Evolutionary conservation across 2,329 filamentous ascomycete genomes (phyloP), one percentile per base, ranked within the genome.

Genomic region (Stenocarpella maydis): DNA sequence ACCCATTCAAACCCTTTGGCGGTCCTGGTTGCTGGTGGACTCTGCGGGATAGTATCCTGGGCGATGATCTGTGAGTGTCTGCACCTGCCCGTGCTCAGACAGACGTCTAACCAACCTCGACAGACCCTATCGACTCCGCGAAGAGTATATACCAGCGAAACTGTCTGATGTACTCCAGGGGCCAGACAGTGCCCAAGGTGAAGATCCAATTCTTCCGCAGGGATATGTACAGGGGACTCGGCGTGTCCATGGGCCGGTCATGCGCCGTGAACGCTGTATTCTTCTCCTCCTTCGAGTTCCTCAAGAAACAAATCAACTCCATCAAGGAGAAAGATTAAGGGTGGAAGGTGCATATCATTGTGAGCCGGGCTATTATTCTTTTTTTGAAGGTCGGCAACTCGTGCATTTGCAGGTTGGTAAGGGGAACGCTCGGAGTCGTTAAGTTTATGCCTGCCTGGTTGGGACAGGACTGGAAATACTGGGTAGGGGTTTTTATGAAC

Each of bases 111-210:
- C 15, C 21, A 49, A 14, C 7, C 12, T 4, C 7, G 15, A 28
- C 71, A 89, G 87, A 89, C 76, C 90, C 90, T 4, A 91, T 95
- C 72, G 93, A 96, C 78, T 93, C 92, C 8, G 92, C 92, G 63
- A 96, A 96, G 82, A 94, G 91, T 75, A 92, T 93, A 69, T 97
- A 95, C 77, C 93, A 97, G 77, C 89, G 93, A 55, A 93, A 94
- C 74, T 91, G 92, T 52, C 86, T 96, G 31, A 88, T 92, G 70
- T 89, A 90, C 74, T 87, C 89, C 37, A 87, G 86, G 74, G 89
- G 89, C n/a, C 84, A 91, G 74, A 86, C 80, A 65, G 88, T 90
- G 37, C 86, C 89, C 71, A 85, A 88, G 26, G 92, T 92, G 12
- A 92, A 91, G 78, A 94, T 96, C 70, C 86, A 91, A 70, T 95